Evolutionary conservation across 106 monocot species (phyloP).

Genomic region (Narthecium ossifragum): DNA sequence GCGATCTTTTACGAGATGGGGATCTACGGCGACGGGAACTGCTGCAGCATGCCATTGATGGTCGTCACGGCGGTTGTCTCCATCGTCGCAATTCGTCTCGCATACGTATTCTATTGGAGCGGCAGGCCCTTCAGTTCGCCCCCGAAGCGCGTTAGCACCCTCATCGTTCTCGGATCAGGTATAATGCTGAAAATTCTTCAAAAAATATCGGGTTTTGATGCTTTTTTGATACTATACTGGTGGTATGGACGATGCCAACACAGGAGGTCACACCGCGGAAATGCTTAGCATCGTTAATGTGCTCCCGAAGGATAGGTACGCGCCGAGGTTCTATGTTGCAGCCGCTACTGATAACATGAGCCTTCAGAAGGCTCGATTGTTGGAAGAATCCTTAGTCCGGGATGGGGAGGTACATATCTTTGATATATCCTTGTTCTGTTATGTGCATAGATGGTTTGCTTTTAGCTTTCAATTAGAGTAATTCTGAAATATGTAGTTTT

Average conservation of each 20-base stretch:
- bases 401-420: constrained; percentile 26
- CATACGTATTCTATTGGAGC: constrained; percentile 31
- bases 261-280: constrained; percentile 95
- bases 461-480: too few relatives aligned
- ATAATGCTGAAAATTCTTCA: background rate
- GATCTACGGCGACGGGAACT: too few relatives aligned
- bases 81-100: constrained; percentile 22
- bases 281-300: constrained; percentile 72
- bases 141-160: constrained; percentile 21
- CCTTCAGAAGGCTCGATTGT: constrained; percentile 73
- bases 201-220: background rate
- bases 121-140: constrained; percentile 20
- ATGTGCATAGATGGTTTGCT: too few relatives aligned
- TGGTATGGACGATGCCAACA: background rate
- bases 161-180: constrained; percentile 80
- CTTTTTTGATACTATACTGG: background rate
- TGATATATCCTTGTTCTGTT: too few relatives aligned
- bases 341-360: constrained; percentile 87
- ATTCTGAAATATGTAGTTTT: too few relatives aligned
- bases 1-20: too few relatives aligned
- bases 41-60: too few relatives aligned
- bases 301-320: constrained; percentile 61
- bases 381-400: constrained; percentile 53
- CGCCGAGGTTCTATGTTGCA: constrained; percentile 65
- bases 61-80: too few relatives aligned